Evolutionary conservation across 768 basidiomycete genomes (phyloP), one percentile per base, ranked within the genome.

Genomic region (Podaxis carcinomalis): DNA sequence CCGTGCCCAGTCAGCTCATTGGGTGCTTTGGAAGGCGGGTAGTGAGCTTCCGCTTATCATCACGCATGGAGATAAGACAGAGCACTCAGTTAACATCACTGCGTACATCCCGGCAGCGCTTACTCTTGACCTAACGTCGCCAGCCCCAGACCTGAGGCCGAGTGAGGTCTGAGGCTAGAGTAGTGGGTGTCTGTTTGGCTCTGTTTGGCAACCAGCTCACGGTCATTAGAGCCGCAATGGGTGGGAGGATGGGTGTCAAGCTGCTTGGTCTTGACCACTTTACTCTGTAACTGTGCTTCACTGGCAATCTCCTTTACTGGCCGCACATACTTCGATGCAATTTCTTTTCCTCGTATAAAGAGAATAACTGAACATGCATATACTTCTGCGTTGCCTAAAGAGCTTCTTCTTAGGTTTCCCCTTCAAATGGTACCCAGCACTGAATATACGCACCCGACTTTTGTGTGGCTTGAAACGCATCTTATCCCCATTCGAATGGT

Each of bases 401-500:
- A 28, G 10, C 50, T 32, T 57, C 28, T 46, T 57, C 44, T 44
- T 7, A 32, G 32, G 32, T 1, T 32, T 32, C 9, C 39, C 56
- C 14, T 47, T 47, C 40, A 35, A 46, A 5, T 44, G 27, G 56
- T 35, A 36, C 42, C 28, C 56, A 32, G 56, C 23, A 36, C 32
- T 56, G 42, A 35, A 55, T 21, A 6, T 35, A 39, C 55, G 54
- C 54, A 50, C 57, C n/a, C 28, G 42, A 56, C 62, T 63, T 47
- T 25, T 58, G 36, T 51, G 46, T 57, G 49, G 49, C 28, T 32
- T 58, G 62, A 61, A 53, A 21, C 46, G 39, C 39, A 51, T 61
- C 4, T 59, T 58, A 49, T 53, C 47, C 42, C 59, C 59, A n/a
- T 65, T 57, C 19, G 23, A 58, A 46, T 63, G 64, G 64, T 65